phyloP scores from a whole-genome alignment of 1,139 yeast species.

The Lodderomyces beijingensis region DNA sequence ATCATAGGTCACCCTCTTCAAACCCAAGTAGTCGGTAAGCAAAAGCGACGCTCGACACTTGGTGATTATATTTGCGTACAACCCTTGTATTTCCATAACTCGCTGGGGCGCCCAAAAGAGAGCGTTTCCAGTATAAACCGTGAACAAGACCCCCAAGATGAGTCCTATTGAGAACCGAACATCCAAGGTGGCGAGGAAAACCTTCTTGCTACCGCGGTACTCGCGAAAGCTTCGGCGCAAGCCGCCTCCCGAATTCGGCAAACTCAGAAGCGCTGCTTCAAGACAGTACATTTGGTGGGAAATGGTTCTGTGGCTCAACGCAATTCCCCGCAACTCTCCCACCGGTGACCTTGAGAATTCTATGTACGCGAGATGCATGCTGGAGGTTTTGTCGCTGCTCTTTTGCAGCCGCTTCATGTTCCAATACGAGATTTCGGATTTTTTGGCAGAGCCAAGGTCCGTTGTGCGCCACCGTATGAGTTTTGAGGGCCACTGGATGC shows the following conservation, averaged over 20 bases:
- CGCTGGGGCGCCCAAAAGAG: constrained; percentile 76
- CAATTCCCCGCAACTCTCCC: constrained; percentile 91
- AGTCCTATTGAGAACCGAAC: constrained; percentile 85
- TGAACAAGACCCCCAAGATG: constrained; percentile 73
- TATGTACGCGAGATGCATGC: constrained; percentile 76
- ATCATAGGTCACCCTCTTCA: constrained; percentile 88
- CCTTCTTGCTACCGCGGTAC: constrained; percentile 27
- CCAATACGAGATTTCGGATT: constrained; percentile 35
- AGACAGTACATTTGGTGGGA: constrained; percentile 83
- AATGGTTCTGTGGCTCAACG: constrained; percentile 82
- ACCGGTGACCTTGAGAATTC: constrained; percentile 89
- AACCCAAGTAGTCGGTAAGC: constrained; percentile 82
- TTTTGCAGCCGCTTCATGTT: constrained; percentile 18
- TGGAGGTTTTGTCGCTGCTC: constrained; percentile 28
- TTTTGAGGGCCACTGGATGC: constrained; percentile 41
- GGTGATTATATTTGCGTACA: constrained; percentile 78
- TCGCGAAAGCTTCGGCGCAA: constrained; percentile 30
- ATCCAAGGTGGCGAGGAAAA: constrained; percentile 71
- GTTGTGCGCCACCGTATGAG: constrained; percentile 78
- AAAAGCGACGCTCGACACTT: constrained; percentile 67
- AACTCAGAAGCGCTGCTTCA: constrained; percentile 61
- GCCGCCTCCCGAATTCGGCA: constrained; percentile 47
- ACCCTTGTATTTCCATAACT: constrained; percentile 77
- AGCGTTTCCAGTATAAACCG: constrained; percentile 81
- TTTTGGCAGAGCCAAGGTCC: constrained; percentile 71